Percentiles rank a stretch among this genome's conserved stretches.
Conservation (phyloP, 1,284 basidiomycete species). For the Marasmius sp. region DNA sequence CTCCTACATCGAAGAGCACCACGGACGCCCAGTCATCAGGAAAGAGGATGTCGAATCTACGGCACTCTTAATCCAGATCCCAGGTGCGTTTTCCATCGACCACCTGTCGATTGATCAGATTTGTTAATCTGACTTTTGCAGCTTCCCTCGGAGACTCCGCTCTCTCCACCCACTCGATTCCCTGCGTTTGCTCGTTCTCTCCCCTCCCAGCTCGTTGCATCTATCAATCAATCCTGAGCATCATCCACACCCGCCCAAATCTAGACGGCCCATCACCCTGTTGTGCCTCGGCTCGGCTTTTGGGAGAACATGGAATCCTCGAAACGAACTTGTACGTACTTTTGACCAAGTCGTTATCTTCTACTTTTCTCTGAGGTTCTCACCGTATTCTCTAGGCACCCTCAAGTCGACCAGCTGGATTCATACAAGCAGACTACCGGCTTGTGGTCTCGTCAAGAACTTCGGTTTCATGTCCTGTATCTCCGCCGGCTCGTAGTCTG, state of each 20-base stretch:
- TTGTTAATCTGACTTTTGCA: conserved; percentile 1
- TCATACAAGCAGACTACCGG: conserved; percentile 94
- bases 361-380: conserved; percentile 25
- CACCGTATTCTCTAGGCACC: too few species aligned
- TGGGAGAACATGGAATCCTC: conserved; percentile 33
- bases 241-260: conserved; percentile 75
- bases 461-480: conserved; percentile 97
- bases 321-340: conserved; percentile 83
- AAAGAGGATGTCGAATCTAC: too few species aligned
- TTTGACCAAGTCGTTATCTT: conserved; percentile 2
- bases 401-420: too few species aligned
- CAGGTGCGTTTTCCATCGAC: too few species aligned
- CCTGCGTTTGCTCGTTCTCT: too few species aligned
- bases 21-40: too few species aligned
- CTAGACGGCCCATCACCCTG: conserved; percentile 29
- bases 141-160: too few species aligned
- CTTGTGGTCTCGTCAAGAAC: conserved; percentile 99
- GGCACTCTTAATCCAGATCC: too few species aligned
- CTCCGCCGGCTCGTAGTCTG: conserved; percentile 95
- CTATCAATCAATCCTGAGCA: too few species aligned
- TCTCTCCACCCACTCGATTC: too few species aligned
- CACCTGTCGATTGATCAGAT: conserved; percentile 27
- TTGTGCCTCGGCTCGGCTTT: too few species aligned
- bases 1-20: conserved; percentile 72
- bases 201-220: too few species aligned